phyloP scores from a whole-genome alignment of 169 alveolate species.

The Plasmodium chabaudi region DNA sequence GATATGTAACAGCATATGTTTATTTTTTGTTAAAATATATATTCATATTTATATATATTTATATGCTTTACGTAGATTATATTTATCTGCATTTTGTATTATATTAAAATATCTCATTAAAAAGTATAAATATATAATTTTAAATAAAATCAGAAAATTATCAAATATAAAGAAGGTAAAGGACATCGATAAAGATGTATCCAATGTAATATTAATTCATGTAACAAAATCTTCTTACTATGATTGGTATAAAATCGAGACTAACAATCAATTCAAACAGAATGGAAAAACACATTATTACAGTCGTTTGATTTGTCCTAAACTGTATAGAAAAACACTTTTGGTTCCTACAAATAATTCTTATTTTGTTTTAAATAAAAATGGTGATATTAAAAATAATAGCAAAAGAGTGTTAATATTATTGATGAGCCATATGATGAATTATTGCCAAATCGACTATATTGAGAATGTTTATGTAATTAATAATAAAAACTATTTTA shows the following conservation, averaged over 20 bases:
- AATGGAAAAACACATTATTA: background rate
- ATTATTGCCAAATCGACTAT: too few species aligned
- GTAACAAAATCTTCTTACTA: background rate
- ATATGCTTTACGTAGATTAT: background rate
- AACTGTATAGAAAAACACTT: background rate
- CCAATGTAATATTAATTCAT: background rate
- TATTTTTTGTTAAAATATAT: slow-evolving; percentile 30
- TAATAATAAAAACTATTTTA: too few species aligned
- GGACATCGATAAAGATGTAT: background rate
- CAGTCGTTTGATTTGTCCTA: background rate
- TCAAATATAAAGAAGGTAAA: background rate
- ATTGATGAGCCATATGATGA: too few species aligned
- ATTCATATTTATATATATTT: slow-evolving; percentile 10
- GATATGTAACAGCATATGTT: slow-evolving; percentile 1
- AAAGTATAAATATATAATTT: slow-evolving; percentile 5
- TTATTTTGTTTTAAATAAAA: background rate
- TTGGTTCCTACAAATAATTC: background rate
- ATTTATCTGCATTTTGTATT: background rate
- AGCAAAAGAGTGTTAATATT: background rate
- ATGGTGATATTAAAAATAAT: slow-evolving; percentile 10
- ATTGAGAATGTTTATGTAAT: too few species aligned
- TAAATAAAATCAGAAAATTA: slow-evolving; percentile 5
- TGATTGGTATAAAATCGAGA: slow-evolving; percentile 4
- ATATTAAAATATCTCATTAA: slow-evolving; percentile 15
- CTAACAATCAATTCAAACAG: background rate